Percentiles rank a stretch among this genome's conserved stretches.
phyloP scores from a whole-genome alignment of 345 rosid species.

The Eucalyptus caleyi region DNA sequence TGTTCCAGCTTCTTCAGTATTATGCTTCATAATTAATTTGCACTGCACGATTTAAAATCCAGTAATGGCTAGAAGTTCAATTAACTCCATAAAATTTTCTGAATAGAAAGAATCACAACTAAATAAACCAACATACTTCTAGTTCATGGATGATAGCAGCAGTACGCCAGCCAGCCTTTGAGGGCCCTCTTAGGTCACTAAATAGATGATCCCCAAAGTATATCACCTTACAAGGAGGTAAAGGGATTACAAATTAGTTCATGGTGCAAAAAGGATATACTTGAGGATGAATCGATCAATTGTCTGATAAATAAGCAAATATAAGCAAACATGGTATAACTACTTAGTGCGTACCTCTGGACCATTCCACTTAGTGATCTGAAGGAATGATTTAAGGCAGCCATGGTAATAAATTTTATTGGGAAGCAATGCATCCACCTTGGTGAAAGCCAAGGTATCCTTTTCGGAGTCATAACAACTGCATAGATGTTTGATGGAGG shows the following conservation, averaged over 20 bases:
- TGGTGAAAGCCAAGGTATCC: conserved; percentile 74
- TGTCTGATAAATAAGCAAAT: background rate
- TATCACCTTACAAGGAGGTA: conserved; percentile 47
- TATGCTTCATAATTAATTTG: background rate
- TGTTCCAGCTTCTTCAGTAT: background rate
- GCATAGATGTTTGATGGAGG: background rate
- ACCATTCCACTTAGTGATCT: conserved; percentile 94
- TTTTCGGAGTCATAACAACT: conserved; percentile 87
- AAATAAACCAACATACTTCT: conserved; percentile 40
- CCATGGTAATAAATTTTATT: conserved; percentile 85
- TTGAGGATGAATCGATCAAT: background rate
- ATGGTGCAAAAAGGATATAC: background rate
- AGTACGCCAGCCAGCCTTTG: conserved; percentile 98
- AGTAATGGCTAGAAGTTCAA: background rate
- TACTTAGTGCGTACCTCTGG: conserved; percentile 62
- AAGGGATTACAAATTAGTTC: background rate
- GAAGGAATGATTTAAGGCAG: conserved; percentile 74
- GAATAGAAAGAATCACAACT: background rate
- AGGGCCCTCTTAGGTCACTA: conserved; percentile 93
- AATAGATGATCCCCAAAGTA: conserved; percentile 98
- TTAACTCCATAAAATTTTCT: background rate
- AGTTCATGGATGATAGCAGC: conserved; percentile 95
- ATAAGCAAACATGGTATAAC: background rate
- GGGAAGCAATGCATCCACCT: conserved; percentile 73
- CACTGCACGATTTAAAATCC: background rate